These are phyloP conservation scores for Raddia guianensis DNA, from an alignment of 176 grass and related monocot species.

Conservation along the genomic window DNA sequence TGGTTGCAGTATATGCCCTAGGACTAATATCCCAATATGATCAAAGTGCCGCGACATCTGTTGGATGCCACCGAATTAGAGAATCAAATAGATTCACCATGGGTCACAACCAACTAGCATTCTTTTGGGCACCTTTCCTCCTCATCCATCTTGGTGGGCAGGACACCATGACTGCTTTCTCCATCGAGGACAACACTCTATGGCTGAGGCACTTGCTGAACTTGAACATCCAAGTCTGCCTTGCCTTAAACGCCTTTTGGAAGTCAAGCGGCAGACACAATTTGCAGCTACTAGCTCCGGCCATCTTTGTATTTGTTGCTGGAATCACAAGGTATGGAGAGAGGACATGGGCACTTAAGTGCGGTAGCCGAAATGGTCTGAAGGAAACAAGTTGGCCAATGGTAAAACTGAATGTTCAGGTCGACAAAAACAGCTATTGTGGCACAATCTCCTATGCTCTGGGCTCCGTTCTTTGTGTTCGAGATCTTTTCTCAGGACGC, in stretches of 20 bases:
- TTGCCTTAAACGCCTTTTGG: neutral
- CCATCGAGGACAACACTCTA: neutral
- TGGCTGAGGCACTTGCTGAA: neutral
- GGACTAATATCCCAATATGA: neutral
- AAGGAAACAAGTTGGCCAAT: conserved; percentile 10
- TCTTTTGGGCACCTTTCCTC: neutral
- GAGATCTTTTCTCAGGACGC: conserved; percentile 23
- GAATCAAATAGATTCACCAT: neutral
- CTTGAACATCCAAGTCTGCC: neutral
- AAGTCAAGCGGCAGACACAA: neutral
- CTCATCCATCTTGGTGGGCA: neutral
- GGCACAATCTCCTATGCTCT: conserved; percentile 7
- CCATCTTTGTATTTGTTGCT: neutral
- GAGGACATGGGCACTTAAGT: conserved; percentile 32
- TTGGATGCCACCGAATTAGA: neutral
- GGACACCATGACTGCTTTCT: neutral
- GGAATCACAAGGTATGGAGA: conserved; percentile 24
- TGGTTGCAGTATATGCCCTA: conserved; percentile 18
- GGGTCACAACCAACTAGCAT: neutral
- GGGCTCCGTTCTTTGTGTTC: neutral
- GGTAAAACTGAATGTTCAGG: neutral
- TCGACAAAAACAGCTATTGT: neutral
- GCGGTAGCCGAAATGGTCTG: neutral
- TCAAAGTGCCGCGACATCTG: neutral
- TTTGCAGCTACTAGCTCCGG: neutral